A percentile compares a stretch with the other conserved stretches of the same genome.
phyloP scores from a whole-genome alignment of 179 eudicot species.

The Sideroxylon spinosum region DNA sequence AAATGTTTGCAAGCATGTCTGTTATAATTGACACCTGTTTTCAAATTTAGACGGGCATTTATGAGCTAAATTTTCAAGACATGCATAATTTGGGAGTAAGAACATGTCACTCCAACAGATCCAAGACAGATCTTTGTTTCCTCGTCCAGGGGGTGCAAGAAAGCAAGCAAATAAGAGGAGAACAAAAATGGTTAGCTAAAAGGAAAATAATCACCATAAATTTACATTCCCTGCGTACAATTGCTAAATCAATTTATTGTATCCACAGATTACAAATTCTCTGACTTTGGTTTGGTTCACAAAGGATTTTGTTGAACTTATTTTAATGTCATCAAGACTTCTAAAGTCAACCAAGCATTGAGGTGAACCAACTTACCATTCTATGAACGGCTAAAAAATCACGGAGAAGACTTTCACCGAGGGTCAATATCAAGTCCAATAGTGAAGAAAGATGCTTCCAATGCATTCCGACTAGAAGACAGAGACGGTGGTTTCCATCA shows the following conservation, averaged over 20 bases:
- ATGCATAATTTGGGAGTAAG: too few relatives aligned
- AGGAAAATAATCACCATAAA: neutral
- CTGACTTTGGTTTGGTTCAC: neutral
- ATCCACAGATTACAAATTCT: neutral
- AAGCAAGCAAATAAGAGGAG: neutral
- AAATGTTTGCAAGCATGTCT: constrained; percentile 60
- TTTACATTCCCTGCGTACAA: neutral
- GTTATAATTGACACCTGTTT: constrained; percentile 64
- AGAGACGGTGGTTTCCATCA: constrained; percentile 20
- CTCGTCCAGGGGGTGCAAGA: neutral
- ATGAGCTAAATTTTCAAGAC: neutral
- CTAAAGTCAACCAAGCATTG: neutral
- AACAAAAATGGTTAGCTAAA: neutral
- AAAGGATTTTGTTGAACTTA: neutral
- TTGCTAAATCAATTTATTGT: neutral
- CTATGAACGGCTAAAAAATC: constrained; percentile 67
- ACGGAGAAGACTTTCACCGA: constrained; percentile 58
- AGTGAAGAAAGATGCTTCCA: constrained; percentile 41
- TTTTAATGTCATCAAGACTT: neutral
- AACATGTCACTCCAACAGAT: neutral
- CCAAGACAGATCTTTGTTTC: neutral
- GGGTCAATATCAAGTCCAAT: constrained; percentile 47
- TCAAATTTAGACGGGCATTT: constrained; percentile 11
- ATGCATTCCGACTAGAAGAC: constrained; percentile 32
- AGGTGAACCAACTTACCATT: constrained; percentile 41